Percentiles rank a stretch among this genome's conserved stretches.
Conservation (phyloP, 192 early-diverging fungal genomes). For the Backusella liffmaniae region DNA sequence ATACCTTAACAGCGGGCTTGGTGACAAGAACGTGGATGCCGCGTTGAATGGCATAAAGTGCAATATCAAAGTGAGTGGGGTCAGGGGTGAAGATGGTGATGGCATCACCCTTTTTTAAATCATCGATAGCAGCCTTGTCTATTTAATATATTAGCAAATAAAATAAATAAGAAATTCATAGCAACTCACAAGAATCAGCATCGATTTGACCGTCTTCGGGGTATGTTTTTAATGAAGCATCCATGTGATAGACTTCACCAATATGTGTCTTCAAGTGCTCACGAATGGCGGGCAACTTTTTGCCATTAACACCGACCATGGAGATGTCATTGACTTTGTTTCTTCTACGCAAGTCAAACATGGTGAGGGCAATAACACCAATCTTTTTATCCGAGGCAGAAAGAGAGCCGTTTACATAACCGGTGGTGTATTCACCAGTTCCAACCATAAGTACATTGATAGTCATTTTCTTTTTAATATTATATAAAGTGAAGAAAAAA, state of each 20-base stretch:
- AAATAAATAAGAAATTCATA: too few relatives aligned
- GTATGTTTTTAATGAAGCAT: conserved; percentile 31
- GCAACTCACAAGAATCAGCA: conserved; percentile 38
- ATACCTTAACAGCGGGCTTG: conserved; percentile 45
- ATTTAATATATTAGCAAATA: background rate
- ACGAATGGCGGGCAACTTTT: conserved; percentile 40
- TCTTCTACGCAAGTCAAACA: conserved; percentile 40
- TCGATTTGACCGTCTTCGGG: conserved; percentile 42
- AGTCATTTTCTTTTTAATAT: background rate
- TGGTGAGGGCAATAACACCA: conserved; percentile 42
- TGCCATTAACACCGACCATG: conserved; percentile 46
- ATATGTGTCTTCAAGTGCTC: conserved; percentile 32
- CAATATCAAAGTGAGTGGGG: conserved; percentile 44
- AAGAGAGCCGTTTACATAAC: conserved; percentile 30
- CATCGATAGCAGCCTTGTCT: conserved; percentile 43
- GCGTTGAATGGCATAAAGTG: conserved; percentile 38
- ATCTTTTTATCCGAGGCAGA: conserved; percentile 40
- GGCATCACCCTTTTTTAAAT: conserved; percentile 36
- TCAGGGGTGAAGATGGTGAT: conserved; percentile 49
- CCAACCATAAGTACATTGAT: conserved; percentile 42
- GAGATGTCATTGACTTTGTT: conserved; percentile 33
- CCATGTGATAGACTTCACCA: conserved; percentile 30
- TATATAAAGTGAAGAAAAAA: background rate
- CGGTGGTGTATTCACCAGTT: conserved; percentile 43
- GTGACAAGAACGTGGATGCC: conserved; percentile 43